These are phyloP conservation scores for Chrysanthemum makinoi DNA, from an alignment of 129 eudicot genomes.

Conservation along the genomic window DNA sequence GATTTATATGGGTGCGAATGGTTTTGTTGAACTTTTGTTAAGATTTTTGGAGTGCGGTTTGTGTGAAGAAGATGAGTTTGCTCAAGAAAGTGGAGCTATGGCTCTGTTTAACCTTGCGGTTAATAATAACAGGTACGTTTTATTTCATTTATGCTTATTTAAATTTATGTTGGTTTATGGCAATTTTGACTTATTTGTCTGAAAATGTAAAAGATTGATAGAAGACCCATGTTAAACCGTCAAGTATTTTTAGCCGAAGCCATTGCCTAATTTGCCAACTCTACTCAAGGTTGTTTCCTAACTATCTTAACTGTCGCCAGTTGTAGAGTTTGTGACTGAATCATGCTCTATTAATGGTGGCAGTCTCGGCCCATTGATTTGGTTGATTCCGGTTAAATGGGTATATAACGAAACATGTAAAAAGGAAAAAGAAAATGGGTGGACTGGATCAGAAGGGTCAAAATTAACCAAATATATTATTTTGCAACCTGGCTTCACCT, in stretches of 20 bases:
- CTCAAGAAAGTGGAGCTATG: slow-evolving; percentile 94
- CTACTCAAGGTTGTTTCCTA: not conserved
- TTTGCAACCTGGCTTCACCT: too few relatives aligned
- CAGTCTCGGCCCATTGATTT: not conserved
- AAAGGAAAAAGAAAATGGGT: too few relatives aligned
- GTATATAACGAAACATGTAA: too few relatives aligned
- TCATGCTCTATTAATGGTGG: too few relatives aligned
- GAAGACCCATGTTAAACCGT: not conserved
- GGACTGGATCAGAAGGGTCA: too few relatives aligned
- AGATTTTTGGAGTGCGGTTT: slow-evolving; percentile 65
- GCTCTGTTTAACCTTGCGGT: slow-evolving; percentile 96
- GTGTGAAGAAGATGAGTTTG: slow-evolving; percentile 44
- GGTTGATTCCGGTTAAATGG: not conserved
- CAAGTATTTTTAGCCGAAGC: not conserved
- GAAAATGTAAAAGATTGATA: not conserved
- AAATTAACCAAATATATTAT: too few relatives aligned
- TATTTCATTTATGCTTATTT: not conserved
- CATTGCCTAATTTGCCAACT: not conserved
- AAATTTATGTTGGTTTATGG: not conserved
- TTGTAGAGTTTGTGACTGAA: too few relatives aligned
- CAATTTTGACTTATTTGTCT: not conserved
- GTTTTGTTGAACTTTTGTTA: slow-evolving; percentile 84
- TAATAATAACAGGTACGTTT: slow-evolving; percentile 77
- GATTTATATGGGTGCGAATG: slow-evolving; percentile 92
- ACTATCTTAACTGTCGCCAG: not conserved